phyloP scores from a whole-genome alignment of 129 eudicot species.

The Lactuca sativa region DNA sequence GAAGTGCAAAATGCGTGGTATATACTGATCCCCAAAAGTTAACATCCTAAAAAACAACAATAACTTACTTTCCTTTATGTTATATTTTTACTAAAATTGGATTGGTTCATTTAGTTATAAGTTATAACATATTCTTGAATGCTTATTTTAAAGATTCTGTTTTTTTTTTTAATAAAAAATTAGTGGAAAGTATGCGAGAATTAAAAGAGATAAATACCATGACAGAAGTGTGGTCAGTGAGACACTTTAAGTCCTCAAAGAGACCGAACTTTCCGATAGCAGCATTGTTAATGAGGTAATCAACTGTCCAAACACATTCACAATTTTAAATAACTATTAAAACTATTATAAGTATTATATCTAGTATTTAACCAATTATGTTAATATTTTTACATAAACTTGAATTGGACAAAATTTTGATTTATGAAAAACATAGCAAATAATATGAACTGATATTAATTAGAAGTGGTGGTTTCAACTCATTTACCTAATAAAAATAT shows the following conservation, averaged over 20 bases:
- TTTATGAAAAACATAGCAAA: neutral
- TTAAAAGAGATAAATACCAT: slow-evolving; percentile 42
- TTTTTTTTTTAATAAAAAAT: neutral
- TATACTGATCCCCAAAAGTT: slow-evolving; percentile 72
- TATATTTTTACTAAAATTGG: neutral
- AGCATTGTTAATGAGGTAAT: slow-evolving; percentile 73
- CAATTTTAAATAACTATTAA: neutral
- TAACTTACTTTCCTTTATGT: neutral
- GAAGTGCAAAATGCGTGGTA: slow-evolving; percentile 51
- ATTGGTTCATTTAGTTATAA: too few species aligned
- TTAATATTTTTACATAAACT: too few species aligned
- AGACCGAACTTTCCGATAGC: slow-evolving; percentile 31
- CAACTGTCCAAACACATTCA: slow-evolving; percentile 42
- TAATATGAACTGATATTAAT: too few species aligned
- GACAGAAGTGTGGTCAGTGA: slow-evolving; percentile 33
- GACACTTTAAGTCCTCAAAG: slow-evolving; percentile 43
- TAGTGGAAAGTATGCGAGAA: neutral
- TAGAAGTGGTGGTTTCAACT: too few species aligned
- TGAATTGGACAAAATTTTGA: neutral
- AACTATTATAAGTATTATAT: too few species aligned
- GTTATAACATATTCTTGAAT: neutral
- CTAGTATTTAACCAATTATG: too few species aligned
- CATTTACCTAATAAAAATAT: too few species aligned
- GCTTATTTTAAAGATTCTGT: neutral
- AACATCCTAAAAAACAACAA: slow-evolving; percentile 33